These are phyloP conservation scores for Curvularia verruculosa DNA, from an alignment of 2,329 filamentous ascomycete genomes.

Conservation along the genomic window DNA sequence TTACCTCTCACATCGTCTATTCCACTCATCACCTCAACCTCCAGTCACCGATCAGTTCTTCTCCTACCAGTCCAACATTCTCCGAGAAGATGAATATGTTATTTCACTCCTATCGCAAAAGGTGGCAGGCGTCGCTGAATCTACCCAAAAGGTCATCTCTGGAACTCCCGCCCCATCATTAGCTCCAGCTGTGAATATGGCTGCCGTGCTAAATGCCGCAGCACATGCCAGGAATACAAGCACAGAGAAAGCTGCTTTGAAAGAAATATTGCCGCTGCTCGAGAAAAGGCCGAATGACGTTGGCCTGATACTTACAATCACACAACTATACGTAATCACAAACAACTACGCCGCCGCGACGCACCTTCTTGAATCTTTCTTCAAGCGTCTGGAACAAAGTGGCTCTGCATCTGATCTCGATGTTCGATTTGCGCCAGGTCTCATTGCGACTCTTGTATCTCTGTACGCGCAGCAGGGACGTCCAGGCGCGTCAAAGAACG, in stretches of 20 bases:
- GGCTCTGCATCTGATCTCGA: slow-evolving; percentile 64
- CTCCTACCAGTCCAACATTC: slow-evolving; percentile 67
- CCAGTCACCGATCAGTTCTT: slow-evolving; percentile 70
- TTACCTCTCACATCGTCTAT: slow-evolving; percentile 68
- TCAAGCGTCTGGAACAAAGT: slow-evolving; percentile 72
- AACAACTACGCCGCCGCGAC: slow-evolving; percentile 77
- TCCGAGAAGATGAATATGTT: slow-evolving; percentile 68
- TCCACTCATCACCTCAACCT: slow-evolving; percentile 60
- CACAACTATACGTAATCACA: slow-evolving; percentile 78
- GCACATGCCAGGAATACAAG: slow-evolving; percentile 69
- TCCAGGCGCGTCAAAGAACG: slow-evolving; percentile 70
- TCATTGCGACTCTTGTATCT: slow-evolving; percentile 79
- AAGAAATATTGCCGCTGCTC: slow-evolving; percentile 70
- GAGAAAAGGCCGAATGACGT: slow-evolving; percentile 79
- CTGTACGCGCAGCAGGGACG: slow-evolving; percentile 80
- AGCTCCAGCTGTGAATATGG: slow-evolving; percentile 59
- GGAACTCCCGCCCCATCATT: slow-evolving; percentile 54
- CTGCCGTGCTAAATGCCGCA: slow-evolving; percentile 73
- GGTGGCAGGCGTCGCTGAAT: slow-evolving; percentile 66
- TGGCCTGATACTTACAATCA: slow-evolving; percentile 77
- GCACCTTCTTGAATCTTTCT: slow-evolving; percentile 74
- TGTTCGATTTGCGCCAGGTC: slow-evolving; percentile 80
- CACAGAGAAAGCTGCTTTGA: slow-evolving; percentile 69
- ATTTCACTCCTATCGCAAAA: slow-evolving; percentile 72
- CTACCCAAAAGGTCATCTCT: slow-evolving; percentile 59